Evolutionary conservation across 192 early-diverging fungal genomes (phyloP).

Genomic region (Backusella macrospora): DNA sequence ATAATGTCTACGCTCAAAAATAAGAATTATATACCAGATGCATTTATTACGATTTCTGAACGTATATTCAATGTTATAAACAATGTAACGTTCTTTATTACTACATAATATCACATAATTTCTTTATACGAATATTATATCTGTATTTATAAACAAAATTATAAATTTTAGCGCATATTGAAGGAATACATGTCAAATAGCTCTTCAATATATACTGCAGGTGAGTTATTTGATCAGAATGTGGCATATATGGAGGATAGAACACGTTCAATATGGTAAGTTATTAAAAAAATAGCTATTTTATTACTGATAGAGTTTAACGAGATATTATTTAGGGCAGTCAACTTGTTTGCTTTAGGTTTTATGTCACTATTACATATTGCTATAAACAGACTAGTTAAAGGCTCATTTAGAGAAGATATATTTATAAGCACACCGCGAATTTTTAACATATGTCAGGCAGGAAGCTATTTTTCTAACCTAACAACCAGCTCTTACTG

Average conservation of each 20-base stretch:
- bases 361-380: conserved; percentile 26
- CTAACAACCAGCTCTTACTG: conserved; percentile 4
- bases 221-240: conserved; percentile 27
- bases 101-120: neutral
- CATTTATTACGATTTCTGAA: conserved; percentile 28
- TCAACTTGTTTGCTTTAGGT: conserved; percentile 20
- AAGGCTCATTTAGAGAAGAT: conserved; percentile 8
- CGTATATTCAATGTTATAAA: conserved; percentile 27
- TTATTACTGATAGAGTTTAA: neutral
- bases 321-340: conserved; percentile 8
- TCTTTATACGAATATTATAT: neutral
- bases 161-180: conserved; percentile 12
- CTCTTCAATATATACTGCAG: conserved; percentile 19
- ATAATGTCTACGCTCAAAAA: neutral
- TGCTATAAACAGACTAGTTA: neutral
- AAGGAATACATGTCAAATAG: conserved; percentile 21
- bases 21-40: conserved; percentile 11
- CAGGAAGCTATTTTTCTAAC: conserved; percentile 15
- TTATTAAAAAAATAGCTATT: neutral
- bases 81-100: conserved; percentile 4
- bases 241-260: conserved; percentile 14
- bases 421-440: neutral
- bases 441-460: neutral
- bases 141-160: neutral
- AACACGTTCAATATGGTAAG: conserved; percentile 21